Evolutionary conservation across 345 rosid species (phyloP), one percentile per base, ranked within the genome.

Genomic region (Hibiscus trionum): DNA sequence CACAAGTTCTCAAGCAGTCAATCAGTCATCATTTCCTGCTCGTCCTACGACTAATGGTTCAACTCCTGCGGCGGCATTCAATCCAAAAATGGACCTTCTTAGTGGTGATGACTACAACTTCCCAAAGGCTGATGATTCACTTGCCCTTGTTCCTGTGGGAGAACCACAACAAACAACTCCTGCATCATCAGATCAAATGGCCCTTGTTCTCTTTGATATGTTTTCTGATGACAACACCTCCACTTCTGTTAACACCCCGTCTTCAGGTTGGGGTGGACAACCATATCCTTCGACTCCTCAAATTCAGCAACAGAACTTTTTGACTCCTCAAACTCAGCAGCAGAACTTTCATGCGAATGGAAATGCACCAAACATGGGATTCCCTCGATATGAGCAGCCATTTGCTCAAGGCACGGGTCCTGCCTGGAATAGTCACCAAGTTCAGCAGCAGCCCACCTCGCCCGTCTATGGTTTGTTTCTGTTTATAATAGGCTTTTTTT

Each of bases 41-140:
- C 98, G 97, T 56, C 87, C 97, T 73, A 59, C 80, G 75, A 70
- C 86, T 72, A 89, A 87, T 74, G 90, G 96, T 73, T 58, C 90
- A 66, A 74, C 81, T 68, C 73, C 86, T 79, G 59, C 76, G 56
- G 77, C 83, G 19, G 71, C 83, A 52, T 84, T 80, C 61, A 81
- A 83, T 83, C 82, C 92, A 50, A 96, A 88, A 80, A 80, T 93
- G 72, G 99, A 96, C 79, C 91, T 96, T 61, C 90, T 96, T 81
- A 96, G 99, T 75, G 99, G 99, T 49, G 99, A 96, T 81, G 87
- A 86, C 74, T 90, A 75, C 76, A 73, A 75, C 79, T 85, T 89
- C 50, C 91, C 93, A 3, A 86, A 86, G 84, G 85, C 86, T 21
- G 87, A 85, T 0, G 74, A 37, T 78, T 85, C 91, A 70, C 85